Evolutionary conservation across 75 land plant genomes (phyloP).

Genomic region (Adiantum capillusveneris): DNA sequence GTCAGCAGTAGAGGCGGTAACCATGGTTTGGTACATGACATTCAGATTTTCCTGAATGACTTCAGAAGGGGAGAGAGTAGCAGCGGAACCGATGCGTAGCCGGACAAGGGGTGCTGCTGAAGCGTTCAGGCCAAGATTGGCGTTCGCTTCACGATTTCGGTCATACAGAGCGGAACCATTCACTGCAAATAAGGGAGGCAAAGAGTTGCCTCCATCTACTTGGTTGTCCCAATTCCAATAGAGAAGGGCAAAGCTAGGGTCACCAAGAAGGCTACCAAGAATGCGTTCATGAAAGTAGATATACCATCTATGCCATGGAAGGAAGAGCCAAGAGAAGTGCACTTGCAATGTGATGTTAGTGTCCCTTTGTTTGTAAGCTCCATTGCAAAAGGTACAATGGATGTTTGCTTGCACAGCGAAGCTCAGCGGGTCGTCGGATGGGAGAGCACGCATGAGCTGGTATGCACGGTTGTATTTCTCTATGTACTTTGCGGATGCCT

Average conservation of each 20-base stretch:
- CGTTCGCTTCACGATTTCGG: conserved; percentile 1
- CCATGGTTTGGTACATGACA: not conserved
- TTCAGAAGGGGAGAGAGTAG: not conserved
- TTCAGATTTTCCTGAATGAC: too few relatives aligned
- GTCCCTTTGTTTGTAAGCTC: too few relatives aligned
- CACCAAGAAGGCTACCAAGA: too few relatives aligned
- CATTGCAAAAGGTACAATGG: too few relatives aligned
- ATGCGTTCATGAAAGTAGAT: too few relatives aligned
- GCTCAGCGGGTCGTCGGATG: conserved; percentile 2
- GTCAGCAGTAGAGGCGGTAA: not conserved
- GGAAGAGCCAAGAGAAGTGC: too few relatives aligned
- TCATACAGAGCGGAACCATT: too few relatives aligned
- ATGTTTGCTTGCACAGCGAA: conserved; percentile 35
- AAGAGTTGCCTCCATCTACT: too few relatives aligned
- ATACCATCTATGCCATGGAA: conserved; percentile 7
- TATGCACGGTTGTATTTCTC: not conserved
- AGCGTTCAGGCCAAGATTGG: conserved; percentile 10
- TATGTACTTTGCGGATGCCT: not conserved
- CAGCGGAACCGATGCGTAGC: conserved; percentile 17
- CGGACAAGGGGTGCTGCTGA: conserved; percentile 25
- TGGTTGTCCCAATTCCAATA: too few relatives aligned
- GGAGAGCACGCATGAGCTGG: not conserved
- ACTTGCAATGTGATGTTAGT: too few relatives aligned
- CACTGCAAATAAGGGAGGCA: not conserved
- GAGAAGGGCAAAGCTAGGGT: too few relatives aligned